Evolutionary conservation across 2,329 filamentous ascomycete species (phyloP), one percentile per base, ranked within the genome.

Genomic region (Trichoderma koningiopsis): DNA sequence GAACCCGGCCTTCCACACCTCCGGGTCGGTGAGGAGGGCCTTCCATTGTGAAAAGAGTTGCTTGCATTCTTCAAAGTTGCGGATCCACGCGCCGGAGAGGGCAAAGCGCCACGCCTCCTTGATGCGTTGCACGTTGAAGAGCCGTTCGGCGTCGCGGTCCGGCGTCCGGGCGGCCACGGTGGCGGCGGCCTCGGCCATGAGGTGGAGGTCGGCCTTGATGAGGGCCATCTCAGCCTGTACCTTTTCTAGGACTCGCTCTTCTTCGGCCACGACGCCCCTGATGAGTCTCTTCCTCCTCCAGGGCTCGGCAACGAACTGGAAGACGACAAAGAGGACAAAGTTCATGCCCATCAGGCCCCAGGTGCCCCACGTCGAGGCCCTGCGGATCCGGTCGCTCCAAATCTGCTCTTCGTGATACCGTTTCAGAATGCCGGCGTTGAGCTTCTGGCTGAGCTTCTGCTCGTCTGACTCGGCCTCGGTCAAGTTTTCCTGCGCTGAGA

Each of bases 321-420:
- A 89, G 22, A 94, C 86, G 65, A 99, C 81, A 77, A 99, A 93
- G 58, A 99, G 82, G 71, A 98, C 79, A 37, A 98, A 92, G 77
- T 99, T 99, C 76, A 98, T 88, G 29, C 95, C 95, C 96, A 99
- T 99, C 71, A 99, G 83, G 0, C 95, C 96, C 89, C 96, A 98
- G 0, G 96, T 99, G 43, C 96, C 95, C 96, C 96, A 99, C 0
- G 96, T 99, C 78, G 92, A 96, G 85, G 97, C 97, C 73, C 96
- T 87, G 43, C 96, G 87, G 77, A 99, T 99, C 75, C 97, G 95
- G 79, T 99, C 96, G 77, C 93, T 97, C 96, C 96, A 99, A 68
- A 99, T 96, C 83, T 99, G 96, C 83, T 99, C 96, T 82, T 99
- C 96, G 79, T 99, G 96, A 80, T 99, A 99, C 71, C 96, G 89